A percentile compares a stretch with the other conserved stretches of the same genome.
Evolutionary conservation across 176 grass and related monocot species (phyloP).

Genomic region (Thalia dealbata): DNA sequence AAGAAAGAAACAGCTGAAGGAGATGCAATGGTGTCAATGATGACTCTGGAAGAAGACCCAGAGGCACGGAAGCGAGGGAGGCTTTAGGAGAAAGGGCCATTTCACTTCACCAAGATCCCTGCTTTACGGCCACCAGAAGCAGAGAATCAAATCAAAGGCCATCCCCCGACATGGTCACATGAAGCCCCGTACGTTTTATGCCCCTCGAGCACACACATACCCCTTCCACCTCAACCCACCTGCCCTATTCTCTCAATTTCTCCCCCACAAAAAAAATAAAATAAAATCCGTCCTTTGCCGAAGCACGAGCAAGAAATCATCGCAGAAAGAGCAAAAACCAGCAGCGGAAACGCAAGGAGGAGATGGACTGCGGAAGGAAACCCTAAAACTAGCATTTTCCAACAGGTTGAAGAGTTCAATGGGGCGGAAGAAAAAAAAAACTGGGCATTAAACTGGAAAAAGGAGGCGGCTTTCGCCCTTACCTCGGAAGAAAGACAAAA

Average conservation of each 20-base stretch:
- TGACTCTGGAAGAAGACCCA: background rate
- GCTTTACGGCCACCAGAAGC: background rate
- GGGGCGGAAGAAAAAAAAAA: background rate
- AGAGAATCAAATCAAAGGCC: conserved; percentile 14
- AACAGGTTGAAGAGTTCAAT: background rate
- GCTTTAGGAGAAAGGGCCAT: background rate
- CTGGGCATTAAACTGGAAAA: background rate
- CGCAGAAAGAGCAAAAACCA: background rate
- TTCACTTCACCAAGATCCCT: conserved; percentile 13
- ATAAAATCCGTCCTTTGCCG: background rate
- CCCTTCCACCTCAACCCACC: background rate
- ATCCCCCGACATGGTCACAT: conserved; percentile 9
- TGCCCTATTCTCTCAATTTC: background rate
- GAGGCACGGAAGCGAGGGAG: background rate
- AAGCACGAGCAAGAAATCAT: background rate
- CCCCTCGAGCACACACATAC: background rate
- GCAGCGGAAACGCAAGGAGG: background rate
- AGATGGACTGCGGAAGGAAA: background rate
- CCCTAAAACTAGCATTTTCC: background rate
- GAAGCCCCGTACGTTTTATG: conserved; percentile 6
- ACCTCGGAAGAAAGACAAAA: background rate
- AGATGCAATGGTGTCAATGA: background rate
- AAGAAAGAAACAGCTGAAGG: background rate
- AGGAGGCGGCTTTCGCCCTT: background rate
- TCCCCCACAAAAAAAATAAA: background rate